Conservation (phyloP, 2,329 filamentous ascomycete species). For the Cytospora leucostoma region DNA sequence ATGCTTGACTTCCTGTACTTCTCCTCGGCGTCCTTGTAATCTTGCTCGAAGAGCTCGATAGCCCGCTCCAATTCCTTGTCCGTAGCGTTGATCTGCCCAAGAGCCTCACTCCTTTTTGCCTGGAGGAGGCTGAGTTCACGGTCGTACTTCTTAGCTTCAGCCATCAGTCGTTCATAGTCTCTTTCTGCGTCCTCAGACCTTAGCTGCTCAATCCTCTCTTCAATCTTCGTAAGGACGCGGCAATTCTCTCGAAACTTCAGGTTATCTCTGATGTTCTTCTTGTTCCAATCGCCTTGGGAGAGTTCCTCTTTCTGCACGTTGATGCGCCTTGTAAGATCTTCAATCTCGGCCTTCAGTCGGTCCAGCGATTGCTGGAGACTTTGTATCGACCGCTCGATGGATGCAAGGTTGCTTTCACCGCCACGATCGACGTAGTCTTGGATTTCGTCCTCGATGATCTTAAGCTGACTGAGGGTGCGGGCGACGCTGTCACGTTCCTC, state of each 20-base stretch:
- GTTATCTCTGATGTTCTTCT: slow-evolving; percentile 87
- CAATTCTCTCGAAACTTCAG: slow-evolving; percentile 78
- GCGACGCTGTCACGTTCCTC: slow-evolving; percentile 71
- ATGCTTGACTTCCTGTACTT: slow-evolving; percentile 88
- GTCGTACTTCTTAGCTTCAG: slow-evolving; percentile 69
- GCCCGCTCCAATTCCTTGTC: slow-evolving; percentile 76
- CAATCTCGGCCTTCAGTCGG: slow-evolving; percentile 67
- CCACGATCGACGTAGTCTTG: slow-evolving; percentile 75
- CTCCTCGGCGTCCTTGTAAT: slow-evolving; percentile 79
- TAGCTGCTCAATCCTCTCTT: slow-evolving; percentile 70
- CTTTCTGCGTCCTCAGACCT: slow-evolving; percentile 78
- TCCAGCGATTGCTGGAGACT: slow-evolving; percentile 66
- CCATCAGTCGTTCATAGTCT: slow-evolving; percentile 74
- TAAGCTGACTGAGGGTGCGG: slow-evolving; percentile 75
- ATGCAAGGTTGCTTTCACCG: slow-evolving; percentile 69
- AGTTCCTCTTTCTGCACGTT: slow-evolving; percentile 79
- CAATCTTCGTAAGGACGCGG: slow-evolving; percentile 66
- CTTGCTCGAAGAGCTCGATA: slow-evolving; percentile 77
- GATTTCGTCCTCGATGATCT: slow-evolving; percentile 75
- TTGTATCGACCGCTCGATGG: slow-evolving; percentile 69
- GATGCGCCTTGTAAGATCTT: slow-evolving; percentile 65
- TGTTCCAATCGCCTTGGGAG: slow-evolving; percentile 77
- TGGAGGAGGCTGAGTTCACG: slow-evolving; percentile 67
- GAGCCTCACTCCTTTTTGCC: slow-evolving; percentile 72
- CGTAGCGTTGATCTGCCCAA: slow-evolving; percentile 80